Evolutionary conservation across 805 yeast species (phyloP), one percentile per base, ranked within the genome.

Genomic region (Candida germanica): DNA sequence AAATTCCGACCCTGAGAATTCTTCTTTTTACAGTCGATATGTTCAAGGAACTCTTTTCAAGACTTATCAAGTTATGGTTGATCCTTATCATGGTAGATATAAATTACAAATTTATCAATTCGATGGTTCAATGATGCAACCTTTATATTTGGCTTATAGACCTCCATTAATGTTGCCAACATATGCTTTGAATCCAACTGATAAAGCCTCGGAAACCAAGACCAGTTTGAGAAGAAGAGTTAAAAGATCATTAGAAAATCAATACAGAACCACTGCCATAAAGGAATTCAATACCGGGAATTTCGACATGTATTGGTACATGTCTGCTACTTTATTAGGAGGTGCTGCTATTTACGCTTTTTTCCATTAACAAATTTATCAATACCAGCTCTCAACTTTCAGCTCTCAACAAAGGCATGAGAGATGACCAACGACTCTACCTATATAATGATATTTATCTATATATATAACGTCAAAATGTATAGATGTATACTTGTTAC

Each of bases 141-240:
- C 98, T 0, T 60, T 93, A 51, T 93, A 87, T 61, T 72, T 93
- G 58, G 96, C 94, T 2, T 93, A 89, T 67, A 75, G 76, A 50
- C 98, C 98, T 5, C 94, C 98, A 7, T 73, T 84, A 76, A 93
- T 93, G 98, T 76, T 93, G 42, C 98, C 98, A 15, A 93, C 98
- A 1, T 63, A 58, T 35, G 89, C 97, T 0, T 66, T 93, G 71
- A 91, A 89, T 60, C 98, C 98, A 15, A 85, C 95, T 2, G 66
- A 68, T 29, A 41, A 46, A 20, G 63, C 67, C 2, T 53, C 69
- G 5, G 60, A 65, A 25, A 58, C 73, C 8, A 49, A 51, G 26
- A 28, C 58, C 6, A 46, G 56, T 35, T 64, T 49, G 47, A 58
- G 50, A 59, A 66, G 63, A 35, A 66, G 75, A 38, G 76, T 87